These are phyloP conservation scores for Chenopodium suecicum DNA, from an alignment of 148 eudicot genomes.

Conservation along the genomic window DNA sequence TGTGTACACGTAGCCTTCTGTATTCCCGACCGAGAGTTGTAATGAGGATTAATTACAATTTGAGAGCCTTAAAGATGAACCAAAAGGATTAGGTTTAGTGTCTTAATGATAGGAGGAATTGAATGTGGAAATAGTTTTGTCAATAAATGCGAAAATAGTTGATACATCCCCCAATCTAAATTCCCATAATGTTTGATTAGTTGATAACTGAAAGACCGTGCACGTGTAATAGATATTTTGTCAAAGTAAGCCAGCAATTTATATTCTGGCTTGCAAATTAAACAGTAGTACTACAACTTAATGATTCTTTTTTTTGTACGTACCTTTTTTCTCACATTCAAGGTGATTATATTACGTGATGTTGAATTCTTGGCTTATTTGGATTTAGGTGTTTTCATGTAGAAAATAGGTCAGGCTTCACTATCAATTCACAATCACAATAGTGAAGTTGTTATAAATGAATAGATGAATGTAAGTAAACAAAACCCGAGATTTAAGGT, in stretches of 20 bases:
- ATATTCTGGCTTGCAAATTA: not conserved
- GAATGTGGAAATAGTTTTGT: not conserved
- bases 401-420: too few species aligned
- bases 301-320: not conserved
- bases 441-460: too few species aligned
- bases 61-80: not conserved
- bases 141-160: not conserved
- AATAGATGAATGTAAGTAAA: too few species aligned
- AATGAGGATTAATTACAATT: too few species aligned
- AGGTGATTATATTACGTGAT: not conserved
- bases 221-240: constrained; percentile 14
- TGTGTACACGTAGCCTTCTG: too few species aligned
- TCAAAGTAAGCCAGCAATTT: constrained; percentile 17
- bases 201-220: constrained; percentile 8
- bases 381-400: not conserved
- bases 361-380: not conserved
- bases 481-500: too few species aligned
- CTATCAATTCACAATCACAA: too few species aligned
- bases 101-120: not conserved
- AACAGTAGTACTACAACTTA: too few species aligned
- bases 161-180: not conserved
- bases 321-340: not conserved
- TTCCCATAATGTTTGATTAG: constrained; percentile 16
- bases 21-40: too few species aligned
- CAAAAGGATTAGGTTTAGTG: not conserved